Conservation (phyloP, 495 filamentous ascomycete genomes). For the Trichocladium uniseriatum region DNA sequence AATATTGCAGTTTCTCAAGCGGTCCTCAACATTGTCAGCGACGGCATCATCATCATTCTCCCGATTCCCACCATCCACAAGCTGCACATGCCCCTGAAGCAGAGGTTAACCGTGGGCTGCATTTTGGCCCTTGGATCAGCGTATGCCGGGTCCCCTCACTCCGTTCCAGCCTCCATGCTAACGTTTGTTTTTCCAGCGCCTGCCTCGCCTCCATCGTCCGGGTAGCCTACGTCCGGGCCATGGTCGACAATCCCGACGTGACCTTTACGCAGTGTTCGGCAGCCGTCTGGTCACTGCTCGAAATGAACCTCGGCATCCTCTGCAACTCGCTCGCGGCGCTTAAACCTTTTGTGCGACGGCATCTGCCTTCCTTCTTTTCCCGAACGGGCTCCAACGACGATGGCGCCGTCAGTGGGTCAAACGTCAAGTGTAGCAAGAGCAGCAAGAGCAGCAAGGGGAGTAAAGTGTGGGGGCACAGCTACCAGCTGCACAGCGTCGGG, state of each 20-base stretch:
- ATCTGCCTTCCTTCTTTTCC: neutral
- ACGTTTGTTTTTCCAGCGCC: neutral
- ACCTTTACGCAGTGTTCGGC: conserved; percentile 16
- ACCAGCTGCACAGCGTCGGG: neutral
- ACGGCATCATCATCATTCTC: conserved; percentile 31
- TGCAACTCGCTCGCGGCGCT: conserved; percentile 9
- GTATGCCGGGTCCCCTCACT: conserved; percentile 8
- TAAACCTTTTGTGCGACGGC: neutral
- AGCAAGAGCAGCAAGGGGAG: neutral
- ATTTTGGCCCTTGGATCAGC: conserved; percentile 17
- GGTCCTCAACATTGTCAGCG: conserved; percentile 33
- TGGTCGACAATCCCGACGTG: conserved; percentile 10
- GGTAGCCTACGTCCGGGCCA: conserved; percentile 13
- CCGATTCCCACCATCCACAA: conserved; percentile 32
- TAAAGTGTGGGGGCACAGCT: neutral
- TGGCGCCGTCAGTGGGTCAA: too few species aligned
- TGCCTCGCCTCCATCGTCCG: conserved; percentile 20
- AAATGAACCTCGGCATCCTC: conserved; percentile 31
- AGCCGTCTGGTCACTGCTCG: conserved; percentile 36
- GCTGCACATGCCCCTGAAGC: conserved; percentile 17
- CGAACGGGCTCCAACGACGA: too few species aligned
- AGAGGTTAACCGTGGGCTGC: conserved; percentile 9
- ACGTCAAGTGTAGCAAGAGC: neutral
- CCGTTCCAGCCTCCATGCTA: neutral
- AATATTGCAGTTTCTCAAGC: conserved; percentile 26